A percentile compares a stretch with the other conserved stretches of the same genome.
Conservation (phyloP, 2,329 filamentous ascomycete species). For the Fusarium proliferatum region DNA sequence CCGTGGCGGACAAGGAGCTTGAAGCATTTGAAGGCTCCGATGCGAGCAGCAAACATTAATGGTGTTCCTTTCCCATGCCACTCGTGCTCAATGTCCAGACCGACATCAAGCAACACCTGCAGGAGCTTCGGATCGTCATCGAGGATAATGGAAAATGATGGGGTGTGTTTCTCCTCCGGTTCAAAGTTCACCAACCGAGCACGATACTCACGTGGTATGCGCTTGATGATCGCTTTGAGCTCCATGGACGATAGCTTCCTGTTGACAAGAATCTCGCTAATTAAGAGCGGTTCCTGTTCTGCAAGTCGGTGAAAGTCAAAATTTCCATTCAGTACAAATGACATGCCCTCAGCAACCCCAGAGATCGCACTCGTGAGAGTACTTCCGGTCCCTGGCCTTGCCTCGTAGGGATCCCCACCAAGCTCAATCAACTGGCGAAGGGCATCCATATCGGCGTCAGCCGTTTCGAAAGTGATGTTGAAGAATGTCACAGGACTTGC, state of each 20-base stretch:
- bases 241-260: not conserved
- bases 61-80: conserved; percentile 28
- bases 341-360: not conserved
- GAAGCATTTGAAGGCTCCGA: conserved; percentile 27
- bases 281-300: conserved; percentile 23
- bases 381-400: not conserved
- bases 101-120: conserved; percentile 25
- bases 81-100: conserved; percentile 31
- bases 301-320: conserved; percentile 36
- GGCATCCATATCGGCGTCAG: not conserved
- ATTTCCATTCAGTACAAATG: conserved; percentile 24
- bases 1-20: conserved; percentile 34
- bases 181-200: conserved; percentile 24
- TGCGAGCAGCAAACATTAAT: conserved; percentile 36
- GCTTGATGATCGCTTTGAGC: conserved; percentile 29
- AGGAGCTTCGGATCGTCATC: not conserved
- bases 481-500: conserved; percentile 13
- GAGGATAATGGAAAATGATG: conserved; percentile 16
- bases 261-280: not conserved
- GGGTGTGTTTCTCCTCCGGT: not conserved
- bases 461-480: not conserved
- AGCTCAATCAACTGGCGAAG: conserved; percentile 14
- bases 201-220: conserved; percentile 25
- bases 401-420: conserved; percentile 26
- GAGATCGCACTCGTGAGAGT: conserved; percentile 9